Percentiles rank a stretch among this genome's conserved stretches.
phyloP scores from a whole-genome alignment of 768 basidiomycete genomes.

The Boletus bicolor region DNA sequence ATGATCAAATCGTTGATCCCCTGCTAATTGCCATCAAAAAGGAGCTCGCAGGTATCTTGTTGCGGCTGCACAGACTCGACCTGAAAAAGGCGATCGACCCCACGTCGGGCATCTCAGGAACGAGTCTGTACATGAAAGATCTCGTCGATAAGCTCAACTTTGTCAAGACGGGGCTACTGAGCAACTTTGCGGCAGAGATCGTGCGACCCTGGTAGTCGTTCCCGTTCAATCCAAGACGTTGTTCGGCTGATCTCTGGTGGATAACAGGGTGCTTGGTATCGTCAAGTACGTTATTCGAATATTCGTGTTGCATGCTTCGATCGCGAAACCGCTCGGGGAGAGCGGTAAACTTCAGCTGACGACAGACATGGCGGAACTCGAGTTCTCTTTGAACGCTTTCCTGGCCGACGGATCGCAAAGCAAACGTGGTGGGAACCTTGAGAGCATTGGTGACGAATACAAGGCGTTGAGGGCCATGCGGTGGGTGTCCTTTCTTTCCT shows the following conservation, averaged over 20 bases:
- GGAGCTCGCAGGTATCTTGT: slow-evolving; percentile 76
- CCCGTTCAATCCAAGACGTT: background rate
- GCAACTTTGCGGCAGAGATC: slow-evolving; percentile 70
- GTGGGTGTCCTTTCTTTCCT: slow-evolving; percentile 39
- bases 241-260: background rate
- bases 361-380: slow-evolving; percentile 94
- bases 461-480: slow-evolving; percentile 80
- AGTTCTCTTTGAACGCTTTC: slow-evolving; percentile 87
- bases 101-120: slow-evolving; percentile 45
- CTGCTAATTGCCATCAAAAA: slow-evolving; percentile 67
- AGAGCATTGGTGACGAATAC: slow-evolving; percentile 84
- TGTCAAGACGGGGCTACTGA: slow-evolving; percentile 76
- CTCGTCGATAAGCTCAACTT: slow-evolving; percentile 79
- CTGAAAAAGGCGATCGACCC: slow-evolving; percentile 72
- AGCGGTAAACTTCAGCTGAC: slow-evolving; percentile 91
- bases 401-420: slow-evolving; percentile 54
- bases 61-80: slow-evolving; percentile 82
- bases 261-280: slow-evolving; percentile 56
- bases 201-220: slow-evolving; percentile 65
- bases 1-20: slow-evolving; percentile 59
- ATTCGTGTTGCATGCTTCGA: slow-evolving; percentile 92
- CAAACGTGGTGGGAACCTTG: slow-evolving; percentile 64
- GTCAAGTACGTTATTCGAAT: slow-evolving; percentile 78
- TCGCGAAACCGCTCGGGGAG: slow-evolving; percentile 88
- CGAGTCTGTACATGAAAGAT: slow-evolving; percentile 82